A percentile compares a stretch with the other conserved stretches of the same genome.
These are phyloP conservation scores for Caryopteris hybrid DNA, from an alignment of 305 asterid species.

Conservation along the genomic window DNA sequence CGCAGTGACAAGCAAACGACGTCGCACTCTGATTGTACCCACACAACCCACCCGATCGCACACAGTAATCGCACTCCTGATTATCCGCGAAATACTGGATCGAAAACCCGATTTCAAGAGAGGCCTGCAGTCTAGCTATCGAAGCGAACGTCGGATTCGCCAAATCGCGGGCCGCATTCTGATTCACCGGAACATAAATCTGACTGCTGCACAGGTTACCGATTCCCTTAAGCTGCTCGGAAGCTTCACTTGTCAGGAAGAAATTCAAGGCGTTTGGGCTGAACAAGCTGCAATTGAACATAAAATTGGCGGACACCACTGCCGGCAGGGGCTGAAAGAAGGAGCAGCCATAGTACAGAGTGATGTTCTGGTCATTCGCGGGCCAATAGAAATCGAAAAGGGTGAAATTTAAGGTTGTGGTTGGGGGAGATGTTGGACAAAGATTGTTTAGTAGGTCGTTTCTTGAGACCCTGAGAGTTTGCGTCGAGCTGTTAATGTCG, in stretches of 20 bases:
- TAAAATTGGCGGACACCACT: background rate
- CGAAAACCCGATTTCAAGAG: slow-evolving; percentile 41
- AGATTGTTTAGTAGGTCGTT: slow-evolving; percentile 31
- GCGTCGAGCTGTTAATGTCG: background rate
- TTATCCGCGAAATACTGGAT: slow-evolving; percentile 39
- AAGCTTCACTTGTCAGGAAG: background rate
- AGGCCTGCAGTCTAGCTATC: background rate
- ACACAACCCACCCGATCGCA: slow-evolving; percentile 46
- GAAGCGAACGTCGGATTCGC: background rate
- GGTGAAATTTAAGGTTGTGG: slow-evolving; percentile 28
- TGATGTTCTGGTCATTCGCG: slow-evolving; percentile 20
- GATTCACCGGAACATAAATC: slow-evolving; percentile 36
- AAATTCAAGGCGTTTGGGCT: background rate
- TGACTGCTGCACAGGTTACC: slow-evolving; percentile 2
- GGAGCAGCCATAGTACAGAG: slow-evolving; percentile 40
- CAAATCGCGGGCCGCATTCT: slow-evolving; percentile 1
- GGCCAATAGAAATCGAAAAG: slow-evolving; percentile 13
- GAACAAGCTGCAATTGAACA: background rate
- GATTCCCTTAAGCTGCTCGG: background rate
- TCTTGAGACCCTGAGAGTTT: slow-evolving; percentile 36
- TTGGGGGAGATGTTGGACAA: slow-evolving; percentile 20
- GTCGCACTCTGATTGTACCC: slow-evolving; percentile 27
- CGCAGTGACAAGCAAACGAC: slow-evolving; percentile 50
- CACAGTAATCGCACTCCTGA: slow-evolving; percentile 25
- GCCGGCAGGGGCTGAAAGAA: background rate